Evolutionary conservation across 1,139 yeast genomes (phyloP), one percentile per base, ranked within the genome.

Genomic region (Torulaspora pretoriensis): DNA sequence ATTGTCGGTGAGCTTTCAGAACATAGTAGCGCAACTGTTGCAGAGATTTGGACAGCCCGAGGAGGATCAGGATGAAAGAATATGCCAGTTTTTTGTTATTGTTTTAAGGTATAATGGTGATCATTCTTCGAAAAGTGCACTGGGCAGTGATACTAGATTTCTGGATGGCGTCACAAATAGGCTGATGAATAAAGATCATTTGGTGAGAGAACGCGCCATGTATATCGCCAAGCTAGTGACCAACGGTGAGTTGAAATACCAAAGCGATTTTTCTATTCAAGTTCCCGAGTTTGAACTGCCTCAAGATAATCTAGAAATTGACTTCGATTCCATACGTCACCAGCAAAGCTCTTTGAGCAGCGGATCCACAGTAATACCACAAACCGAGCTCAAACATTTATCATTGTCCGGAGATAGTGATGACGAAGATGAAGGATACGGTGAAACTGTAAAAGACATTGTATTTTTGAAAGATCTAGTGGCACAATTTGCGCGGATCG

Each of bases 391-490:
- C 8, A 32, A 16, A 19, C 24, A 32, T 10, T 12, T 32, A 16
- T n/a, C 24, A 17, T 22, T 38, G 3, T 17, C 34, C n/a, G 26
- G 24, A 2, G 53, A 49, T 10, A 50, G 50, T 28, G 60, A 55
- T 28, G 50, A 51, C 17, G 60, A 55, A 27, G 53, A 55, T 16
- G 62, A 57, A 16, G 61, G 60, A 26, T 50, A 48, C 23, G 45
- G 42, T 3, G 45, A 41, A 3, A 32, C 23, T 25, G 24, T 12
- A 2, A 38, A 40, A 19, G 47, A 47, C 8, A 55, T 61, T 1
- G 65, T 68, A 3, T 69, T 69, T 40, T 38, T 69, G 23, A 68
- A 68, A 42, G 73, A 69, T 43, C 49, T 69, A 26, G 50, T 68
- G 1, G 42, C 50, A 35, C 50, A 60, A 44, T 54, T 54, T 48